phyloP scores from a whole-genome alignment of 441 rosid genomes.

The Cnidoscolus chayamansa region DNA sequence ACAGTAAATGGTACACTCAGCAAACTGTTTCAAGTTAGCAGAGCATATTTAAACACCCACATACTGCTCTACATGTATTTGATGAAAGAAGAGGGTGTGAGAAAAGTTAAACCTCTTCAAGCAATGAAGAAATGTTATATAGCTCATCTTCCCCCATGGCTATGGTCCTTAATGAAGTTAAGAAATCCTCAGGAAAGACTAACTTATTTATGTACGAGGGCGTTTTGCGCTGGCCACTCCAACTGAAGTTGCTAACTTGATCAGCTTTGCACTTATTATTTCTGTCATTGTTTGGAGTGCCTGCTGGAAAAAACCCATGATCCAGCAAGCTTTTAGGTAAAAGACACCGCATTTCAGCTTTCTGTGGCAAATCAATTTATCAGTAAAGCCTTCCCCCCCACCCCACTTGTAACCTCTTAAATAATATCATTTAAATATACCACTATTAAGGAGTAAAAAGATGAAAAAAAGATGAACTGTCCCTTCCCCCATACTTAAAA shows the following conservation, averaged over 20 bases:
- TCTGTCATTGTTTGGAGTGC: slow-evolving; percentile 35
- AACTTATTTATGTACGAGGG: slow-evolving; percentile 73
- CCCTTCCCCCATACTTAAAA: slow-evolving; percentile 32
- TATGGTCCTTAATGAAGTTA: slow-evolving; percentile 76
- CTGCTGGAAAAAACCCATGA: slow-evolving; percentile 56
- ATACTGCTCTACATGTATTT: background rate
- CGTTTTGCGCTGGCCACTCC: slow-evolving; percentile 81
- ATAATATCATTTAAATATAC: background rate
- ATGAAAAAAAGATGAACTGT: slow-evolving; percentile 45
- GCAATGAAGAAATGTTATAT: slow-evolving; percentile 60
- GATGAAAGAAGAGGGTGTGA: background rate
- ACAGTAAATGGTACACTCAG: background rate
- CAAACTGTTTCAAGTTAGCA: background rate
- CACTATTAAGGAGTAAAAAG: background rate
- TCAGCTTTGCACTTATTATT: slow-evolving; percentile 26
- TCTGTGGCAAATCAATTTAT: slow-evolving; percentile 42
- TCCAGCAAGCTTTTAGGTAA: slow-evolving; percentile 62
- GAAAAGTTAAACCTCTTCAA: slow-evolving; percentile 62
- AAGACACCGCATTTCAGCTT: slow-evolving; percentile 78
- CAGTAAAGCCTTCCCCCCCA: background rate
- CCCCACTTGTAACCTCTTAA: background rate
- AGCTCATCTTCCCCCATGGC: slow-evolving; percentile 75
- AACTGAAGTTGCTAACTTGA: slow-evolving; percentile 55
- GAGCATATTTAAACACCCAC: no score
- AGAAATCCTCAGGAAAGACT: slow-evolving; percentile 75